Base-by-base conservation (phyloP, 495 filamentous ascomycete species). In the Pyrenopolyporus hunteri region DNA sequence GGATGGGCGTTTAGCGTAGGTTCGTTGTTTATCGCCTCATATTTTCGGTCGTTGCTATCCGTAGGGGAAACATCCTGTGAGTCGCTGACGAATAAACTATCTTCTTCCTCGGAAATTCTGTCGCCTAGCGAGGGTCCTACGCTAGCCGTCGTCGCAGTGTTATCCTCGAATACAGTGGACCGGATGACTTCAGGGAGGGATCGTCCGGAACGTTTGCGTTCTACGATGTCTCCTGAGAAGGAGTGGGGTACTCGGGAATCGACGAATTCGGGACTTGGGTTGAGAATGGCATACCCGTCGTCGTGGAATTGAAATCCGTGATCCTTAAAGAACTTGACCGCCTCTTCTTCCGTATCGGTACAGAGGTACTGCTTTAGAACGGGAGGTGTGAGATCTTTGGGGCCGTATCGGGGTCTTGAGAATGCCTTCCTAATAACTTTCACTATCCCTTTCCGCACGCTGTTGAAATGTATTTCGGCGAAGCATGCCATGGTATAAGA, bases 401-500 rank as follows among this genome's bases (percentile, higher is more conserved):
- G 88, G 19, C 85, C 88, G 49, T 85, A 84, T 59, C 77, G 77
- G 64, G 83, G 85, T 64, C 83, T 83, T 3, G 86, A 83, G 51
- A 82, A 81, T 1, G 83, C 82, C 28, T 71, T 73, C 14, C 81
- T 81, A 26, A 98, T 83, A 1, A 86, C 82, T 52, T 86, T 86
- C 37, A 98, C 80, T 4, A 92, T 87, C 14, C 81, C 85, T 56
- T 88, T 87, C 16, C 94, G 90, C 19, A 98, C 78, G 11, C 85
- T 77, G 46, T 87, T 89, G 74, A 98, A 98, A 62, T 92, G 90
- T 11, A 93, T 87, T 69, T 97, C 93, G 1, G 93, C 92, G 32
- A 97, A 87, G 70, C 93, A 97, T 4, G 89, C 93, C 88, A 95
- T 93, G 14, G 93, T 82, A 72, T 97, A 98, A 0, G 93, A 91